A percentile compares a stretch with the other conserved stretches of the same genome.
Evolutionary conservation across 345 rosid species (phyloP).

Genomic region (Arabidopsis suecica): DNA sequence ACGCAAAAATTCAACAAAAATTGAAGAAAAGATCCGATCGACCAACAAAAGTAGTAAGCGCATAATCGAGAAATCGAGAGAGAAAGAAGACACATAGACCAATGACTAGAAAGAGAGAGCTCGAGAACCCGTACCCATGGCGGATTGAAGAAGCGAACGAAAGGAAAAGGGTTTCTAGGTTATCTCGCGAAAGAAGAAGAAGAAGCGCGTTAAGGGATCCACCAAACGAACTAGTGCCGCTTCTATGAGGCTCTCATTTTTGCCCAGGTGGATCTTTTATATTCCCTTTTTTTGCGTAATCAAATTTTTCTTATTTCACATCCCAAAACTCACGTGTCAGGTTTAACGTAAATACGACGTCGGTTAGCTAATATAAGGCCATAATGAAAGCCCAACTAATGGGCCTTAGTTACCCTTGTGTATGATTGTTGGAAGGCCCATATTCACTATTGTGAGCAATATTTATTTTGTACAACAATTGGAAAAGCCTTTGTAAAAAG

Average conservation of each 20-base stretch:
- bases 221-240: conserved; percentile 28
- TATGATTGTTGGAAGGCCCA: neutral
- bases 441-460: neutral
- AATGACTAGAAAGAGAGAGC: conserved; percentile 11
- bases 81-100: neutral
- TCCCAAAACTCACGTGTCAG: conserved; percentile 4
- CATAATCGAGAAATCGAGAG: conserved; percentile 11
- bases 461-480: neutral
- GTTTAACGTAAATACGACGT: neutral
- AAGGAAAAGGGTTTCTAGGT: conserved; percentile 29
- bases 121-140: conserved; percentile 42
- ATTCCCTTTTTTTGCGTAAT: conserved; percentile 1
- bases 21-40: conserved; percentile 7
- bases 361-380: neutral
- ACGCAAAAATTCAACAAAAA: conserved; percentile 3
- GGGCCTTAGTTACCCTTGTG: neutral
- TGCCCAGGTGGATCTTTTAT: conserved; percentile 31
- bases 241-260: conserved; percentile 17
- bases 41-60: neutral
- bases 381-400: neutral
- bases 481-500: too few species aligned
- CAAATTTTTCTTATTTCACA: neutral
- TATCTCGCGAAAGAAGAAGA: conserved; percentile 22
- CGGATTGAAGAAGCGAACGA: conserved; percentile 1
- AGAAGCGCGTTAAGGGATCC: conserved; percentile 33